Percentiles rank a stretch among this genome's conserved stretches.
phyloP scores from a whole-genome alignment of 1,284 basidiomycete species.

The Apiotrichum laibachii region DNA sequence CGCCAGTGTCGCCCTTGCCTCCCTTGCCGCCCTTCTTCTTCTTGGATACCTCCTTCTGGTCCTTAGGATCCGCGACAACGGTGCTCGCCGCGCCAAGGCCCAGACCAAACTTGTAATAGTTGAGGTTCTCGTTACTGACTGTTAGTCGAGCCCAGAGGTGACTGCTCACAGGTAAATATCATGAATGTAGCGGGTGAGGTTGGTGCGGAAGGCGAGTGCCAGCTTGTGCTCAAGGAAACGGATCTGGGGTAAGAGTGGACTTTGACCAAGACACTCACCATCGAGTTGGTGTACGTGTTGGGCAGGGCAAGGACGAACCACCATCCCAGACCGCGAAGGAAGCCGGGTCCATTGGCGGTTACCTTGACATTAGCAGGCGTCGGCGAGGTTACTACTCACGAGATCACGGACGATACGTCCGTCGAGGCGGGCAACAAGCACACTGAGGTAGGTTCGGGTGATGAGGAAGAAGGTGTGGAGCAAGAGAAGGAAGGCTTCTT shows the following conservation, averaged over 20 bases:
- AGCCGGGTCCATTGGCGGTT: slow-evolving; percentile 80
- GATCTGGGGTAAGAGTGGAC: slow-evolving; percentile 58
- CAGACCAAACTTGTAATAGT: slow-evolving; percentile 57
- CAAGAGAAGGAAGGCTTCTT: slow-evolving; percentile 72
- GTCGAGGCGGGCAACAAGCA: slow-evolving; percentile 84
- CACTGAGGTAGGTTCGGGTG: slow-evolving; percentile 77
- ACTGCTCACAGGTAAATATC: slow-evolving; percentile 76
- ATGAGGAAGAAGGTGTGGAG: slow-evolving; percentile 86
- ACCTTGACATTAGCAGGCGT: slow-evolving; percentile 52
- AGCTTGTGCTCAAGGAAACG: slow-evolving; percentile 88
- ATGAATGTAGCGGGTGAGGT: slow-evolving; percentile 85
- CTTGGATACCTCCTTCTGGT: slow-evolving; percentile 21
- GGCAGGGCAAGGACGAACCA: slow-evolving; percentile 92
- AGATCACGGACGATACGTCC: slow-evolving; percentile 86
- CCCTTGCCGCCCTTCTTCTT: slow-evolving; percentile 6
- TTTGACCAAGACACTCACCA: slow-evolving; percentile 58
- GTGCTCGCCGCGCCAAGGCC: slow-evolving; percentile 45
- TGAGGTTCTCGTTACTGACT: slow-evolving; percentile 52
- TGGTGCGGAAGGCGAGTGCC: slow-evolving; percentile 76
- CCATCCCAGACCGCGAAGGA: slow-evolving; percentile 74
- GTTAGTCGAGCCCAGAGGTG: not conserved
- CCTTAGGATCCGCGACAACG: slow-evolving; percentile 14
- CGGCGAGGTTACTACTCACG: slow-evolving; percentile 51
- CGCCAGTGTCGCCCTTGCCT: slow-evolving; percentile 14
- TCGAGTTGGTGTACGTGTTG: slow-evolving; percentile 92